Base-by-base conservation (phyloP, 1,139 yeast genomes). In the Hyphopichia burtonii region DNA sequence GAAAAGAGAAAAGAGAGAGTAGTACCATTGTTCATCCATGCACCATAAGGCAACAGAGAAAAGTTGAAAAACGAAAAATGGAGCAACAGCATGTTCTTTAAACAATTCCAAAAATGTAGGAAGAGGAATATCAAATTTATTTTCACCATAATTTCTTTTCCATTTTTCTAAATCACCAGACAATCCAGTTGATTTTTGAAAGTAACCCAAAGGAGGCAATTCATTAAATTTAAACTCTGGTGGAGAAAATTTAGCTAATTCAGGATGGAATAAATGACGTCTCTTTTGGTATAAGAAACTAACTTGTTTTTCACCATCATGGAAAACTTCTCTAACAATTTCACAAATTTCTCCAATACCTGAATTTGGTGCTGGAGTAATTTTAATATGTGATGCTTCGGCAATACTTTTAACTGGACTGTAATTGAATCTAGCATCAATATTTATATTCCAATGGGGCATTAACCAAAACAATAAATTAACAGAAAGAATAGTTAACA, bases 31-130 rank as follows among this genome's bases (percentile, higher is more conserved):
- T 54, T 91, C 98, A 66, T 94, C 99, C 82, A 93, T 80, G 58
- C 89, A 79, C 98, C 98, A 94, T 49, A 94, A 75, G 14, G 94
- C 96, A 43, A 93, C 96, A 59, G 98, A 91, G 63, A 93, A 93
- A 46, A 93, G 78, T 69, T 93, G 99, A 71, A 93, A 93, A 25
- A 93, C 96, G 56, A 93, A 93, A 64, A 94, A 88, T 10, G 99
- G 99, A 11, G 99, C 98, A 37, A 94, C 95, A 6, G 98, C 99
- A 63, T 93, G 99, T 65, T 93, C 99, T 61, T 89, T 86, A 72
- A 93, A 93, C 57, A 93, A 75, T 63, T 93, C 99, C 48, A 78
- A 52, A 57, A 93, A 91, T 1, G 96, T 82, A 38, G 99, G 99
- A 41, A 94, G 79, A 31, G 99, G 99, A 51, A 93, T 93, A 59